Evolutionary conservation across 1,284 basidiomycete species (phyloP), one percentile per base, ranked within the genome.

Genomic region (Trichosporon coremiiforme): DNA sequence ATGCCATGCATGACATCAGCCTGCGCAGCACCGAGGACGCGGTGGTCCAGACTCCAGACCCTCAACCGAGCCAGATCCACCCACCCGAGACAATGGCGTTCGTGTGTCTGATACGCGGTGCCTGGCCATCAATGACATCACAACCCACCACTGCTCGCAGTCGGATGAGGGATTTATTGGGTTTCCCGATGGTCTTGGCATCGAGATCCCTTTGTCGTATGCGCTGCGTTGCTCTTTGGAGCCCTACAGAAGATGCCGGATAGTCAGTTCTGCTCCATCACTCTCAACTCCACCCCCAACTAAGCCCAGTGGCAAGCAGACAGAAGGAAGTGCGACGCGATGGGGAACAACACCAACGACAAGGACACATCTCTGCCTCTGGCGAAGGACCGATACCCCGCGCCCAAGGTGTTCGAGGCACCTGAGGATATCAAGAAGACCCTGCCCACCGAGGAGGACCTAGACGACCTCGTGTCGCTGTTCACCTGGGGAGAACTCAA

Each of bases 401-500:
- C 75, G 4, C 80, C 80, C 1, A 36, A 68, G 12, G 65, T 66
- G 9, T 73, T 79, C 63, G 75, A 76, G 6, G 71, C 78, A 0
- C 80, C 82, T 4, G 66, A 53, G 1, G 63, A 73, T 1, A 75
- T 83, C 66, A 62, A 68, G 6, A 62, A 68, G 6, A 81, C 82
- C 6, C 64, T 81, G 0, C 82, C 82, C 0, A 82, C 76, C 0
- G 76, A 80, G 57, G 77, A 70, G 9, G 82, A 84, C 68, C 73
- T 83, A 0, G 81, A 80, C 65, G 78, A 78, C 10, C 77, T 78
- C 45, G 78, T 79, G 10, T 66, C 77, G 29, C 74, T 82, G 73
- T 83, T 80, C 71, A 81, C 80, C 1, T 84, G 82, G 82, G 82
- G 81, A 7, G 77, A 82, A 65, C 69, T 83, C 41, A 82, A 82